Evolutionary conservation across 176 grass and related monocot species (phyloP).

Genomic region (Guadua angustifolia): DNA sequence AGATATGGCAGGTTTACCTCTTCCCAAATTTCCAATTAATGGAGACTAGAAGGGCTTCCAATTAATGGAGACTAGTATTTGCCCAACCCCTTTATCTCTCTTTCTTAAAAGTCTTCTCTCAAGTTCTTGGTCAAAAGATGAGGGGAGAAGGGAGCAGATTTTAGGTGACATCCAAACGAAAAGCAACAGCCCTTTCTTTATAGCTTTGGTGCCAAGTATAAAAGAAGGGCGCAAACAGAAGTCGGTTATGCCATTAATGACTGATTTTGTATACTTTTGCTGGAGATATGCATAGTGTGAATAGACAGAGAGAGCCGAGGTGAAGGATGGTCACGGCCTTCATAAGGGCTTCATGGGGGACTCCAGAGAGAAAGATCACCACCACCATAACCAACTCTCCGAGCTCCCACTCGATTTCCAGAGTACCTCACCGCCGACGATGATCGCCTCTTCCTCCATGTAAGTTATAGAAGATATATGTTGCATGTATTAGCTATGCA

Average conservation of each 20-base stretch:
- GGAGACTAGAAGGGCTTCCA: not conserved
- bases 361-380: conserved; percentile 38
- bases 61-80: conserved; percentile 33
- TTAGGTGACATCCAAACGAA: conserved; percentile 57
- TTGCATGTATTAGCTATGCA: not conserved
- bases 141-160: conserved; percentile 37
- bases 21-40: conserved; percentile 18
- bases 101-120: conserved; percentile 43
- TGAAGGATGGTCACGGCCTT: conserved; percentile 56
- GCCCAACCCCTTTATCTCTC: not conserved
- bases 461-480: conserved; percentile 32
- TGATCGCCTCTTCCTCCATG: conserved; percentile 60
- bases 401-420: conserved; percentile 26
- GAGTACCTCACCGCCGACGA: not conserved
- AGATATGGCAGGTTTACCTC: not conserved
- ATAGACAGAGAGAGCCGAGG: not conserved
- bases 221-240: conserved; percentile 52
- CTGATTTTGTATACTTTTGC: conserved; percentile 49
- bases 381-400: not conserved
- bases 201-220: conserved; percentile 44
- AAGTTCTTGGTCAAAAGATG: conserved; percentile 57
- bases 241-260: conserved; percentile 63
- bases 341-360: conserved; percentile 50
- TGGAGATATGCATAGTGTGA: conserved; percentile 42
- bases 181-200: conserved; percentile 48